Base-by-base conservation (phyloP, 2,329 filamentous ascomycete species). In the Trichoderma breve region DNA sequence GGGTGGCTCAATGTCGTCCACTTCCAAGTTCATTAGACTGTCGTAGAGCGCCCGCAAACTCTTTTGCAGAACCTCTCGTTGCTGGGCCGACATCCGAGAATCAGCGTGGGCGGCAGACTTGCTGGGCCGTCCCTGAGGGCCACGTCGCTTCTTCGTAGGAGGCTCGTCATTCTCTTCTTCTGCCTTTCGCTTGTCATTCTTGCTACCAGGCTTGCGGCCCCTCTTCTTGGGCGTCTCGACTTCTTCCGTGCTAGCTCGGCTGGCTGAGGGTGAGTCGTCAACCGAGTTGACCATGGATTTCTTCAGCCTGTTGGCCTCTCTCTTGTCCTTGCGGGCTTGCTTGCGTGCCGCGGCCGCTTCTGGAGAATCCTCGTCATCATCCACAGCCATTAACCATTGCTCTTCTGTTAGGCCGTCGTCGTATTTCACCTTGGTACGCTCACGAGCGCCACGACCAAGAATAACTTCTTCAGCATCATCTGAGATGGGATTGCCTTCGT, bases 401-500 rank as follows among this genome's bases (percentile, higher is more conserved):
- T 99, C 96, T 83, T 99, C 97, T 0, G 96, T 98, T 34, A 99
- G 89, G 67, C 97, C 96, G 78, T 99, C 96, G 78, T 99, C 96
- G 77, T 99, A 99, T 81, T 92, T 93, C 78, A 98, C 95, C 78
- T 94, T 91, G 76, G 94, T 98, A 73, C 97, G 91, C 83, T 99
- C 96, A 84, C 96, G 93, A 74, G 95, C 95, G 77, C 96, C 96
- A 81, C 96, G 95, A 73, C 96, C 96, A 36, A 90, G 84, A 30
- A 90, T 85, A 36, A 91, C 86, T 75, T 96, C 93, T 73, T 93
- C 92, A 24, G 91, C 88, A 76, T 97, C 93, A 75, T 97, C 93
- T 0, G 89, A 86, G 18, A 94, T 90, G 1, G 93, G 92, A 73
- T 92, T 94, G 73, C 93, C 93, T 73, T 99, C 95, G 64, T 90